These are phyloP conservation scores for Quaeritorhiza haematococci DNA, from an alignment of 371 early-diverging fungal genomes.

Conservation along the genomic window DNA sequence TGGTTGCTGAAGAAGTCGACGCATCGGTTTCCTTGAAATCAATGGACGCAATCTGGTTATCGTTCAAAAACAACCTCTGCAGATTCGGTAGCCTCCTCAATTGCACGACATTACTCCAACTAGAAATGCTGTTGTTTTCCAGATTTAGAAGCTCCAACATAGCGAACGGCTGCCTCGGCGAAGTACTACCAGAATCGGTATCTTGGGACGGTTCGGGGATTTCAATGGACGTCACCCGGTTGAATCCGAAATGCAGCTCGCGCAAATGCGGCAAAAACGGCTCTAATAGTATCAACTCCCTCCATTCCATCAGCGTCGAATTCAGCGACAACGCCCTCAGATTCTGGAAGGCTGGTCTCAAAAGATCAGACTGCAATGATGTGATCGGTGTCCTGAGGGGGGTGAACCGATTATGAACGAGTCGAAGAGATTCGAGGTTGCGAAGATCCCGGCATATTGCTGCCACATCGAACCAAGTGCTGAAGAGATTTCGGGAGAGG, in stretches of 20 bases:
- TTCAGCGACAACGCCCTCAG: conserved; percentile 43
- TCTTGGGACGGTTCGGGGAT: conserved; percentile 2
- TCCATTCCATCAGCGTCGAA: conserved; percentile 37
- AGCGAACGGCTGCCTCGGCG: conserved; percentile 35
- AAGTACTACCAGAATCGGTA: conserved; percentile 3
- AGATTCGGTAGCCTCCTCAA: conserved; percentile 46
- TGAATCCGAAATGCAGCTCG: conserved; percentile 63
- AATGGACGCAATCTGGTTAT: conserved; percentile 39
- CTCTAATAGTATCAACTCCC: conserved; percentile 41
- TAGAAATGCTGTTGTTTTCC: conserved; percentile 56
- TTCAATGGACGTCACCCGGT: conserved; percentile 39
- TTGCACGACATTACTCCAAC: conserved; percentile 52
- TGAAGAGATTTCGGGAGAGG: conserved; percentile 63
- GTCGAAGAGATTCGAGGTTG: conserved; percentile 51
- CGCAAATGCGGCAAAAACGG: conserved; percentile 49
- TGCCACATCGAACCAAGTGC: conserved; percentile 57
- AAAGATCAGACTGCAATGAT: conserved; percentile 5
- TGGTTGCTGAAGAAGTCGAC: neutral
- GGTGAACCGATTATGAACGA: conserved; percentile 49
- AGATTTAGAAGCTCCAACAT: conserved; percentile 57
- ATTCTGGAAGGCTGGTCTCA: conserved; percentile 29
- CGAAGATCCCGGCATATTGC: conserved; percentile 54
- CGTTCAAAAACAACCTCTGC: conserved; percentile 40
- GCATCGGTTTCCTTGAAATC: too few species aligned
- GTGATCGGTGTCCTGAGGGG: neutral